phyloP scores from a whole-genome alignment of 1,284 basidiomycete genomes.

The Rhodotorula sp. region DNA sequence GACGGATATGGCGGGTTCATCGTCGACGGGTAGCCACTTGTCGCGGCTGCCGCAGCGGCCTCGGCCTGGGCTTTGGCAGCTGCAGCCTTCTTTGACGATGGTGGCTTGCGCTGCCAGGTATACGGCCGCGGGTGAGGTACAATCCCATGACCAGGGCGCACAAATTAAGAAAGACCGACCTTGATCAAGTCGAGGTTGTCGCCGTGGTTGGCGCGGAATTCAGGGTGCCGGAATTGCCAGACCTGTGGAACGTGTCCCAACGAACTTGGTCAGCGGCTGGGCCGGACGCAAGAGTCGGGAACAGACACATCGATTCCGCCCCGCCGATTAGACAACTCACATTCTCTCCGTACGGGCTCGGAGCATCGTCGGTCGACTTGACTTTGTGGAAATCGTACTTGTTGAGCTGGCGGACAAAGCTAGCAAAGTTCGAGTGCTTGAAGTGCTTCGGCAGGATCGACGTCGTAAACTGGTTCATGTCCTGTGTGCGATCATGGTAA shows the following conservation, averaged over 20 bases:
- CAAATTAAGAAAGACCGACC: conserved; percentile 16
- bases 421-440: conserved; percentile 95
- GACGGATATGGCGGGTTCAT: not conserved
- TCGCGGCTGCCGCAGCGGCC: not conserved
- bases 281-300: too few species aligned
- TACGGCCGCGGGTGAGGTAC: not conserved
- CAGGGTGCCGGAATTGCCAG: conserved; percentile 95
- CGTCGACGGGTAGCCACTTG: not conserved
- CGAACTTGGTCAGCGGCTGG: not conserved
- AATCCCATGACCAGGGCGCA: not conserved
- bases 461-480: conserved; percentile 97
- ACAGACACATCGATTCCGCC: not conserved
- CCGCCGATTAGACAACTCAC: conserved; percentile 50
- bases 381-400: conserved; percentile 99
- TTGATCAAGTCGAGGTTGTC: conserved; percentile 83
- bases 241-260: conserved; percentile 54
- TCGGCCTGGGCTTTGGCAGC: not conserved
- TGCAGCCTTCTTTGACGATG: conserved; percentile 22
- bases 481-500: conserved; percentile 52
- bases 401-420: conserved; percentile 90
- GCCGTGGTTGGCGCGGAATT: conserved; percentile 82
- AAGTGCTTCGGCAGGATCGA: conserved; percentile 90
- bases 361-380: conserved; percentile 69
- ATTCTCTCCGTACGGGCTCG: conserved; percentile 73
- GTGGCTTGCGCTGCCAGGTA: conserved; percentile 30